Conservation (phyloP, 257 asterid species). For the Nicotiana attenuata region DNA sequence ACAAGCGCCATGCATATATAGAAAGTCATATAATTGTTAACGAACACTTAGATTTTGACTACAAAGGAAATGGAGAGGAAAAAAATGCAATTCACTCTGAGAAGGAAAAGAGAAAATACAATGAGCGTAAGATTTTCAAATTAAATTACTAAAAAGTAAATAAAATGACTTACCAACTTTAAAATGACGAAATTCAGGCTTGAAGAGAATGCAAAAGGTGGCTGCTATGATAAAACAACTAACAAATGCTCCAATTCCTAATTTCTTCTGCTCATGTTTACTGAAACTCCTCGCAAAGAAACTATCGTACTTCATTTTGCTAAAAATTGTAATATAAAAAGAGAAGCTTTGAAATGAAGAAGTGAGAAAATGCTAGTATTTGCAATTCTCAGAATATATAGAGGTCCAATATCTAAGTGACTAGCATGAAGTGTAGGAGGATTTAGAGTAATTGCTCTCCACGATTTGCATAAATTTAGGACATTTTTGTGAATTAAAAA, state of each 20-base stretch:
- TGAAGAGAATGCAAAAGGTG: conserved; percentile 26
- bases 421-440: conserved; percentile 5
- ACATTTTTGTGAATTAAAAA: background rate
- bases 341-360: background rate
- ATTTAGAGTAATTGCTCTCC: conserved; percentile 22
- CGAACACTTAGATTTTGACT: background rate
- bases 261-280: conserved; percentile 26
- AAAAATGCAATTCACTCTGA: no score
- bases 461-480: conserved; percentile 10
- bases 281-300: conserved; percentile 35
- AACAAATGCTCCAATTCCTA: conserved; percentile 31
- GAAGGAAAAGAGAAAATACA: no score
- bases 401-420: background rate
- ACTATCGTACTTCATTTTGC: conserved; percentile 20
- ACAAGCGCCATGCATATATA: background rate
- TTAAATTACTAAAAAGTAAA: background rate
- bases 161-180: background rate
- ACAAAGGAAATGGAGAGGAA: background rate
- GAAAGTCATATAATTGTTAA: background rate
- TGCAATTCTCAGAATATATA: background rate
- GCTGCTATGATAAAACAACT: conserved; percentile 33
- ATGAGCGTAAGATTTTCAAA: background rate
- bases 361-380: conserved; percentile 11
- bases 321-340: background rate
- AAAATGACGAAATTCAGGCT: conserved; percentile 13